Base-by-base conservation (phyloP, 148 eudicot genomes). In the Dianthus caryophyllus region DNA sequence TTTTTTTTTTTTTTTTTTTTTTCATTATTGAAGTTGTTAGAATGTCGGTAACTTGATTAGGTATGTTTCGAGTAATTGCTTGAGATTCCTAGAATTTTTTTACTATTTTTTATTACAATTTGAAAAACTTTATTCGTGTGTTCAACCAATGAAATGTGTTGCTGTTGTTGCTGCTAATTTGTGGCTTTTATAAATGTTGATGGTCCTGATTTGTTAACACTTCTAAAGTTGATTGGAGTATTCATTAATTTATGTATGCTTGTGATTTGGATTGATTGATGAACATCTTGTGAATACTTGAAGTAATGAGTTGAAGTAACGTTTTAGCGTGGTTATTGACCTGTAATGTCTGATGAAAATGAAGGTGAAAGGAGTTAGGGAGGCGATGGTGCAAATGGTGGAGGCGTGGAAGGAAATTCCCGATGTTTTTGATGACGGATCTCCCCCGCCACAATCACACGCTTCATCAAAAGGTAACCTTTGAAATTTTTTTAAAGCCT, bases 331-430 rank as follows among this genome's bases (percentile, higher is more conserved):
- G 33, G 1, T 61, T 26, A 22, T 62, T 36, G 38, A 31, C 18
- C 30, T 1, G 73, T 66, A 70, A 55, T 6, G 26, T 13, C 48
- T 16, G 58, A 24, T 26, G 50, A 50, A n/a, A 2, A 18, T 73
- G 71, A 26, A 93, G 98, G 98, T 93, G 73, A 93, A 93, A 82
- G 87, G 76, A 15, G 89, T 81, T 43, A 83, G 98, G 77, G 98
- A 93, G 74, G 85, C 94, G 15, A 87, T 93, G 91, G 77, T 72
- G 71, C 82, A 80, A 71, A 76, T 84, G 87, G 71, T 93, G 43
- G 89, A 87, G 57, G 84, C 71, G 13, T 93, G 98, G 98, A 89
- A 83, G 76, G 84, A 81, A 65, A 72, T 93, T 67, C 95, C 98
- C 50, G 98, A 93, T 80, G 81, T 77, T 27, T 62, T 78, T 1